These are phyloP conservation scores for Oryza coarctata DNA, from an alignment of 176 grass and related monocot genomes.

Conservation along the genomic window DNA sequence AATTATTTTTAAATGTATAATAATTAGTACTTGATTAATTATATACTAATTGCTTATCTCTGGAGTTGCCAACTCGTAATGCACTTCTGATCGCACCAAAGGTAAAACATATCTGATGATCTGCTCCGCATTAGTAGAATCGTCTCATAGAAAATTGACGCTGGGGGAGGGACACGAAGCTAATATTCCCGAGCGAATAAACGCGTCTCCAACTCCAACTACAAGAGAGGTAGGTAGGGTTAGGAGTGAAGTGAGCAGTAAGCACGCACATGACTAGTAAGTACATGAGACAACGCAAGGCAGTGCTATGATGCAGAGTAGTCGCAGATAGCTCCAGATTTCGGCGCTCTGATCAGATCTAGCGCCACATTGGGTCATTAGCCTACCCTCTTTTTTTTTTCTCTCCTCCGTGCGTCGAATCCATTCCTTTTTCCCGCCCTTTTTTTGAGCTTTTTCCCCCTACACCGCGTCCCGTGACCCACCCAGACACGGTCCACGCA, in stretches of 20 bases:
- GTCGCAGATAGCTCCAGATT: not conserved
- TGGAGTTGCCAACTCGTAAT: no score
- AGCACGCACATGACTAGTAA: not conserved
- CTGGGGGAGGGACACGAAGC: not conserved
- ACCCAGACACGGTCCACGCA: not conserved
- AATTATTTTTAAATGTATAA: no score
- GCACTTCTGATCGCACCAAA: no score
- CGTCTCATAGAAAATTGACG: not conserved
- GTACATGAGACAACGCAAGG: not conserved
- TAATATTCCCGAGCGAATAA: not conserved
- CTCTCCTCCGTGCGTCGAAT: no score
- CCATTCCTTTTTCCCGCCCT: not conserved
- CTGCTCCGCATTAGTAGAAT: no score
- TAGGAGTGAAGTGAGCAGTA: not conserved
- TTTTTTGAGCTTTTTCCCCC: not conserved
- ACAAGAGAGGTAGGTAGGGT: not conserved
- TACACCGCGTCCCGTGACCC: slow-evolving; percentile 23
- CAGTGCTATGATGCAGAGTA: not conserved
- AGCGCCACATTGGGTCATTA: not conserved
- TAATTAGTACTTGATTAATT: no score
- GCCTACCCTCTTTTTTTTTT: not conserved
- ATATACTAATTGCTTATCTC: no score
- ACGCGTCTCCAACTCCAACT: not conserved
- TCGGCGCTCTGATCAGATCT: not conserved
- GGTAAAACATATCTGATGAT: no score